These are phyloP conservation scores for Aspergillus versicolor DNA, from an alignment of 2,329 filamentous ascomycete genomes.

Conservation along the genomic window DNA sequence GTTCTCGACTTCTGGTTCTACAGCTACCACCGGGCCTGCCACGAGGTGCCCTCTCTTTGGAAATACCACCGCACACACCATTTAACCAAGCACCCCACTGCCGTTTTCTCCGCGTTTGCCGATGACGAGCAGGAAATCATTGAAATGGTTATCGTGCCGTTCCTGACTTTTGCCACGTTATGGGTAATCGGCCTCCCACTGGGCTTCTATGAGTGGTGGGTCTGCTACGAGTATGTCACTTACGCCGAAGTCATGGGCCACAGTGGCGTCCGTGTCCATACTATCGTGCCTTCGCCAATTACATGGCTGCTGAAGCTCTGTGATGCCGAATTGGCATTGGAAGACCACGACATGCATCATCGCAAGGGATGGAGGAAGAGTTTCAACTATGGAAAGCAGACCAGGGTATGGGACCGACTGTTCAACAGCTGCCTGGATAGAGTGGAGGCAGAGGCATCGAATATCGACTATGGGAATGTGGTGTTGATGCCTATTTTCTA, in stretches of 20 bases:
- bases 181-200: neutral
- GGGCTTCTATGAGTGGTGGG: conserved; percentile 1
- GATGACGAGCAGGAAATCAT: conserved; percentile 9
- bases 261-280: conserved; percentile 1
- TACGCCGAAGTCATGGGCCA: conserved; percentile 4
- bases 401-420: conserved; percentile 1
- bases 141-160: neutral
- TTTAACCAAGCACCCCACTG: conserved; percentile 1
- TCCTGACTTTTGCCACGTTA: neutral
- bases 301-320: neutral
- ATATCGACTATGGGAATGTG: conserved; percentile 1
- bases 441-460: neutral
- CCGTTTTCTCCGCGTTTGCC: neutral
- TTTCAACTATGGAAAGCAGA: conserved; percentile 3
- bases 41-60: conserved; percentile 1
- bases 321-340: conserved; percentile 1
- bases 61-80: conserved; percentile 8
- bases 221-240: conserved; percentile 4
- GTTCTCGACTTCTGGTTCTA: conserved; percentile 7
- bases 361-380: conserved; percentile 5
- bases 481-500: neutral
- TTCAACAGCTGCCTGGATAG: neutral
- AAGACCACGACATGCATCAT: conserved; percentile 6
- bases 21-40: conserved; percentile 3
- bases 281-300: neutral